Base-by-base conservation (phyloP, 768 basidiomycete genomes). In the Tricholoma matsutake region DNA sequence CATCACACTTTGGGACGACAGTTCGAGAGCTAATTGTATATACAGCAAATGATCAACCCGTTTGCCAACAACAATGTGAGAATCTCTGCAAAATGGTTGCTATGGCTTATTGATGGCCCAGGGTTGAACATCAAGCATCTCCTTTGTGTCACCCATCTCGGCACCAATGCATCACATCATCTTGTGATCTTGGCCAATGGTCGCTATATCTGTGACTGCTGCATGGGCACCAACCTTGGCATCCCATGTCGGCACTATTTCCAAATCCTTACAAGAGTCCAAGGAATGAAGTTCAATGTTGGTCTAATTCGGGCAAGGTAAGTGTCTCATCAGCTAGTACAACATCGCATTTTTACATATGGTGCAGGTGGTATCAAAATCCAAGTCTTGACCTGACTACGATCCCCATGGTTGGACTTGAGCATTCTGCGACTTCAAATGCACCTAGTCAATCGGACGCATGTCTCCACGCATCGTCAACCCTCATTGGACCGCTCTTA, bases 171-270 rank as follows among this genome's bases (percentile, higher is more conserved):
- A 0, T 55, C 62, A 7, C 72, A 74, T 54, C 58, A 68, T 39
- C n/a, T 75, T 1, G 67, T 57, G 3, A 25, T 73, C 8, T 57
- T 75, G 1, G 34, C 59, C 3, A 64, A 68, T 39, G 56, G 60
- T 2, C 52, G 58, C 11, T 68, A 68, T 43, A 37, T 71, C 9
- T 74, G 73, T 64, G 68, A 74, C 51, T 74, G 70, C 54, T 68
- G 66, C 52, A 72, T 72, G 69, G 63, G 65, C 1, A 37, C 61
- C 29, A 73, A 70, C 57, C 61, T 69, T 14, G 68, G 70, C 7
- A 60, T 73, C 9, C 68, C 66, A 2, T 74, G 71, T 43, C 63
- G 58, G 3, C 70, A 72, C 45, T 71, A 65, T 54, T 70, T 68
- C 37, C 47, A 47, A n/a, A 66, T 61, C 4, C 64, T 63, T 41